Base-by-base conservation (phyloP, 2,329 filamentous ascomycete species). In the Botrytis galanthina region DNA sequence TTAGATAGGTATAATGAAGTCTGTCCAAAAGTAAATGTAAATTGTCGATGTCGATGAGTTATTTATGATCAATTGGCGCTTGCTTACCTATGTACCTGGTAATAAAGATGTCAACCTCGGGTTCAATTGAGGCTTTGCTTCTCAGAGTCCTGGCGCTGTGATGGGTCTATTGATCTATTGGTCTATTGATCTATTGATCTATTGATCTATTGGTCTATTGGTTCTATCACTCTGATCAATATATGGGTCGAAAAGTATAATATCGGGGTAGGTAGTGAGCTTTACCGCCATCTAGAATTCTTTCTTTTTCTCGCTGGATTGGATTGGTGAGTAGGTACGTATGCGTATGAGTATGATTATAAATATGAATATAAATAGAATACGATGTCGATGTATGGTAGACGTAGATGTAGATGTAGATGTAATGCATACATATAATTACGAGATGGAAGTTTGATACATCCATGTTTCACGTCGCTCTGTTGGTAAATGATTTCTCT, bases 31-130 rank as follows among this genome's bases (percentile, higher is more conserved):
- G 35, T 18, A 61, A 26, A 37, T n/a, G 18, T 12, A 22, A 61
- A 26, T n/a, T n/a, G n/a, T n/a, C n/a, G n/a, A n/a, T 22, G 20
- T 60, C 12, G 32, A 60, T 60, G 20, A 37, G 46, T n/a, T n/a
- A 54, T 61, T 61, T 22, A 61, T n/a, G 60, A 62, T 51, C 48
- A n/a, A 54, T 54, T n/a, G 63, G 63, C 63, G 63, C 44, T 67
- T 51, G 44, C 44, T 51, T 67, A 51, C 26, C 26, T 14, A 16
- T 39, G 37, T 39, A 12, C 37, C 37, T 39, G 18, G n/a, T 44
- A 29, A 46, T 48, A 22, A 46, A 64, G 42, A 64, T 6, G 16
- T 10, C 39, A 29, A 64, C 32, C 42, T 44, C 42, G 42, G 42
- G 42, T 20, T 44, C 7, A 32, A 46, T 64, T 44, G 29, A 48